Conservation (phyloP, 768 basidiomycete genomes). For the Nidula microcarpa region DNA sequence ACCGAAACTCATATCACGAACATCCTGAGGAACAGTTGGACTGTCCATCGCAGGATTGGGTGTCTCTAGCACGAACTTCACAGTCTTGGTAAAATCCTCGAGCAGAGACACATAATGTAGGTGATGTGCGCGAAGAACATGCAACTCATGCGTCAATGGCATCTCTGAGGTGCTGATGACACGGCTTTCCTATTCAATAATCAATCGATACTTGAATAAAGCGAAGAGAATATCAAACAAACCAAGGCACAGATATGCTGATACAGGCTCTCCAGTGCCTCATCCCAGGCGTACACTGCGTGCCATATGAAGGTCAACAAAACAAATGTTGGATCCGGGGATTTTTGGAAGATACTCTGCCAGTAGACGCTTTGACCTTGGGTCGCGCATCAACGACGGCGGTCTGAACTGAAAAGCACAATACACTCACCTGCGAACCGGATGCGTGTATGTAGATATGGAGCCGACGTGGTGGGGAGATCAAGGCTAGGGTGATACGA, state of each 20-base stretch:
- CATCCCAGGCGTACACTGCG: constrained; percentile 60
- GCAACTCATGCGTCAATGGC: constrained; percentile 49
- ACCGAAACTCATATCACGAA: constrained; percentile 19
- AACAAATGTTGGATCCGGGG: constrained; percentile 53
- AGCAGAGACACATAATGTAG: constrained; percentile 56
- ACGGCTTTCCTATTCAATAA: constrained; percentile 39
- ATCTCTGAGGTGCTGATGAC: constrained; percentile 40
- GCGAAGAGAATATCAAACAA: constrained; percentile 8
- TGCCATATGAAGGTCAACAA: constrained; percentile 57
- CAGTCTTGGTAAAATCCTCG: constrained; percentile 49
- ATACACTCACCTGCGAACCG: constrained; percentile 35
- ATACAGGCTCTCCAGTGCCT: constrained; percentile 52
- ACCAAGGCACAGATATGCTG: constrained; percentile 47
- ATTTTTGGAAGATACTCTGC: constrained; percentile 34
- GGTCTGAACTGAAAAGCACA: neutral
- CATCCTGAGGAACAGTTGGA: constrained; percentile 13
- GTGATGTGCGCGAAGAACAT: constrained; percentile 57
- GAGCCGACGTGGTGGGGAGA: constrained; percentile 35
- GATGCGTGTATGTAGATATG: constrained; percentile 42
- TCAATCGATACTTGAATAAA: neutral
- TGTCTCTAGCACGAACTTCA: constrained; percentile 45
- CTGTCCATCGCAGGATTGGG: constrained; percentile 50
- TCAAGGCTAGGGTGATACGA: constrained; percentile 42
- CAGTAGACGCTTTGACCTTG: constrained; percentile 44
- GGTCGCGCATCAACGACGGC: constrained; percentile 1